phyloP scores from a whole-genome alignment of 768 basidiomycete genomes.

The Naganishia friedmannii region DNA sequence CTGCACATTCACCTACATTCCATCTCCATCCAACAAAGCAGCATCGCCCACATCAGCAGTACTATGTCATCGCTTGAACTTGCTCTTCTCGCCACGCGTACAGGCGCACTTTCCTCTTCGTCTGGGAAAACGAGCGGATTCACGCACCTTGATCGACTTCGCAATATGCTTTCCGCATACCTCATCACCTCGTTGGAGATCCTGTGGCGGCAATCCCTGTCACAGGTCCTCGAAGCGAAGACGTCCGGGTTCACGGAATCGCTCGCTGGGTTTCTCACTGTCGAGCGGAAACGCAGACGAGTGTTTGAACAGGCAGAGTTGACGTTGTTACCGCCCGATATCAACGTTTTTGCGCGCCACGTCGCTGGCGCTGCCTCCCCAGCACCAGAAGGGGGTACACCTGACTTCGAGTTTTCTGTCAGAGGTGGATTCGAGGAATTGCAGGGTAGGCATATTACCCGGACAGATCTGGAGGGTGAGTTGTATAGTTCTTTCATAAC shows the following conservation, averaged over 20 bases:
- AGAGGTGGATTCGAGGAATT: conserved; percentile 61
- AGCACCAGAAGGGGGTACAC: conserved; percentile 65
- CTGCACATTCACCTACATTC: conserved; percentile 64
- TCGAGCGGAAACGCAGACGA: conserved; percentile 76
- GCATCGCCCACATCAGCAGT: conserved; percentile 70
- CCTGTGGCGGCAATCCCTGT: conserved; percentile 83
- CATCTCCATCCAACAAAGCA: conserved; percentile 76
- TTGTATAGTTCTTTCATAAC: conserved; percentile 2
- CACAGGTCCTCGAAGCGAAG: conserved; percentile 78
- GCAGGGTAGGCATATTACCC: conserved; percentile 63
- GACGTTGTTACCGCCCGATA: conserved; percentile 82
- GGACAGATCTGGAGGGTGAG: conserved; percentile 70
- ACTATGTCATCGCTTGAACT: conserved; percentile 65
- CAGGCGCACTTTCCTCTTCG: background rate
- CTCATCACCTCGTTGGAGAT: conserved; percentile 87
- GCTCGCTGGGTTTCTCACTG: conserved; percentile 76
- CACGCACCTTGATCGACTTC: conserved; percentile 82
- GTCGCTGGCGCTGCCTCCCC: background rate
- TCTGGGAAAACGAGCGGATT: conserved; percentile 63
- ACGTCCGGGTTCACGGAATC: conserved; percentile 77
- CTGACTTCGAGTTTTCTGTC: conserved; percentile 74
- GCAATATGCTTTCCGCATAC: conserved; percentile 87
- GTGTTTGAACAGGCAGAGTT: conserved; percentile 80
- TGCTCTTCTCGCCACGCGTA: conserved; percentile 56
- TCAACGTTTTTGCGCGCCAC: conserved; percentile 59